Evolutionary conservation across 2,329 filamentous ascomycete species (phyloP).

Genomic region (Exophiala viscosa): DNA sequence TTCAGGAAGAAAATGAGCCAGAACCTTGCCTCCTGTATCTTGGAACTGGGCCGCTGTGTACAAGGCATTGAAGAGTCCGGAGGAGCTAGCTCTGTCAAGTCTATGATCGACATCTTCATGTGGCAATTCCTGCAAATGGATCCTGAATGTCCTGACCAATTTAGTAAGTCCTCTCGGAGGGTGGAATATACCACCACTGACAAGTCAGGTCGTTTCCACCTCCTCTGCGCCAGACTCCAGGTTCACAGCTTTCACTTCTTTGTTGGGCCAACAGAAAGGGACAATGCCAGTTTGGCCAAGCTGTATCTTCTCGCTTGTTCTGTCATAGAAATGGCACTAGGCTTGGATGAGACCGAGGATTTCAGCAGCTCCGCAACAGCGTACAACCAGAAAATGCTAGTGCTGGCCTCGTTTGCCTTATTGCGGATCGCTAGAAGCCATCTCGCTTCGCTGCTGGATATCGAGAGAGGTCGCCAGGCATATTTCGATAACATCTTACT

Average conservation of each 20-base stretch:
- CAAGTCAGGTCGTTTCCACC: conserved; percentile 1
- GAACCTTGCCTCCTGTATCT: conserved; percentile 4
- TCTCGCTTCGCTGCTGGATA: conserved; percentile 1
- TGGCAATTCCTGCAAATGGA: background rate
- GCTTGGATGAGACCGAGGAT: conserved; percentile 1
- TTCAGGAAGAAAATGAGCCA: conserved; percentile 9
- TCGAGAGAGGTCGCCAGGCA: conserved; percentile 1
- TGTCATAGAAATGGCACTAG: conserved; percentile 1
- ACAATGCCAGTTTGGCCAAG: conserved; percentile 1
- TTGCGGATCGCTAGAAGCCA: conserved; percentile 4
- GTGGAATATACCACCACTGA: background rate
- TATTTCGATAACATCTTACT: conserved; percentile 10
- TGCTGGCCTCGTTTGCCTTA: conserved; percentile 1
- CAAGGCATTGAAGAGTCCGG: background rate
- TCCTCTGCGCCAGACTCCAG: conserved; percentile 1
- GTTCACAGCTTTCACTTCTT: conserved; percentile 7
- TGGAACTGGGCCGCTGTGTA: conserved; percentile 1
- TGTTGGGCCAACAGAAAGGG: background rate
- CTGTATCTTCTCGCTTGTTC: conserved; percentile 5
- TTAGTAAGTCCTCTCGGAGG: background rate
- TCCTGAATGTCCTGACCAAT: background rate
- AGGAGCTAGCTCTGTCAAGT: background rate
- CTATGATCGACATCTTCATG: background rate
- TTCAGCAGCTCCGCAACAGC: background rate
- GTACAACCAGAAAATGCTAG: conserved; percentile 1